phyloP scores from a whole-genome alignment of 805 yeast species.

The Teunomyces stri region DNA sequence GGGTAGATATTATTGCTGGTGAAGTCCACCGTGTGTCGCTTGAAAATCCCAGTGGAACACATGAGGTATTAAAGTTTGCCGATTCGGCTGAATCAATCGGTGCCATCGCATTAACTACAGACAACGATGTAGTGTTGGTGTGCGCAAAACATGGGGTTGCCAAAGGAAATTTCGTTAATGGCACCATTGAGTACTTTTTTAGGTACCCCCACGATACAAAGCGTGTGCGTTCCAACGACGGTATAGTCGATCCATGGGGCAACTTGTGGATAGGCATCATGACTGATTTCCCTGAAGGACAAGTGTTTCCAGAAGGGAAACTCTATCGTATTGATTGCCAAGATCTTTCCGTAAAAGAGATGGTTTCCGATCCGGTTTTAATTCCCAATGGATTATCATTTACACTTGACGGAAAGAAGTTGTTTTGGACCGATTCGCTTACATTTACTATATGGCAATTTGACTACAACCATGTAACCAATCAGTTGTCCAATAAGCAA shows the following conservation, averaged over 20 bases:
- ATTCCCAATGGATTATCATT: constrained; percentile 69
- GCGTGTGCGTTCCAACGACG: constrained; percentile 67
- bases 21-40: constrained; percentile 36
- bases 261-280: constrained; percentile 80
- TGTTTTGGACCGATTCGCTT: constrained; percentile 43
- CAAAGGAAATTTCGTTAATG: constrained; percentile 43
- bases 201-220: constrained; percentile 29
- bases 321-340: constrained; percentile 33
- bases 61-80: constrained; percentile 38
- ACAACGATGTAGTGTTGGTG: constrained; percentile 50
- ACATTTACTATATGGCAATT: constrained; percentile 34
- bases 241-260: constrained; percentile 74
- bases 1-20: constrained; percentile 47
- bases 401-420: constrained; percentile 22
- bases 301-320: constrained; percentile 49
- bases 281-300: constrained; percentile 51
- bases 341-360: constrained; percentile 28
- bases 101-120: constrained; percentile 62
- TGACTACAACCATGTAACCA: constrained; percentile 33
- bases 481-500: constrained; percentile 26
- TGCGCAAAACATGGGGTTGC: constrained; percentile 70
- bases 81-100: constrained; percentile 54
- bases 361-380: constrained; percentile 29
- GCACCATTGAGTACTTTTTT: constrained; percentile 38
- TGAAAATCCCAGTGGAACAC: constrained; percentile 19